A percentile compares a stretch with the other conserved stretches of the same genome.
Evolutionary conservation across 306 rosid genomes (phyloP).

Genomic region (Psophocarpus tetragonolobus): DNA sequence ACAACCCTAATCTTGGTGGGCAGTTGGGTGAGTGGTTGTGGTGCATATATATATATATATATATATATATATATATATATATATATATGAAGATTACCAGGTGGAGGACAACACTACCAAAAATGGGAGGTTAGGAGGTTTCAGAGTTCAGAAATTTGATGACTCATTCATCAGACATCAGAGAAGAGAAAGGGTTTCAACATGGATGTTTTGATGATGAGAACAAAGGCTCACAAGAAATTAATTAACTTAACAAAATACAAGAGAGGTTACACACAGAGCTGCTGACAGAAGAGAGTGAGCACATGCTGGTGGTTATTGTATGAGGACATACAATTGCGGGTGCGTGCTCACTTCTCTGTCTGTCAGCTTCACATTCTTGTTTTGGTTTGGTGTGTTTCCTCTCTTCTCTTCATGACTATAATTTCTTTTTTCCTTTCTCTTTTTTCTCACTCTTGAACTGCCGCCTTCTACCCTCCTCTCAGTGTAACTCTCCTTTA

Average conservation of each 20-base stretch:
- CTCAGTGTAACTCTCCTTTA: background rate
- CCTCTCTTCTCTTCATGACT: background rate
- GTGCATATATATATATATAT: background rate
- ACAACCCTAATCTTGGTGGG: constrained; percentile 5
- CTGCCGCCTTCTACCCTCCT: too few relatives aligned
- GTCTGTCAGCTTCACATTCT: constrained; percentile 54
- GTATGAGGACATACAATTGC: constrained; percentile 58
- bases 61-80: background rate
- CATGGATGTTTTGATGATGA: background rate
- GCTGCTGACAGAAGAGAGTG: constrained; percentile 98
- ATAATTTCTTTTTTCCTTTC: too few relatives aligned
- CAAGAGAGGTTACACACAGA: constrained; percentile 26
- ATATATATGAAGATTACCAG: background rate
- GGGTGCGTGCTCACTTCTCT: constrained; percentile 74
- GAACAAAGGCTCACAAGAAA: background rate
- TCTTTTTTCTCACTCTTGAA: background rate
- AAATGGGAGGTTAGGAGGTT: constrained; percentile 29
- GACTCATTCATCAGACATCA: background rate
- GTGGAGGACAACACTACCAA: constrained; percentile 9
- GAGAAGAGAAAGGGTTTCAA: background rate
- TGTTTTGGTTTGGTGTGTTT: background rate
- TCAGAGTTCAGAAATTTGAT: background rate
- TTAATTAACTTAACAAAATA: background rate
- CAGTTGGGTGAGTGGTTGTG: background rate
- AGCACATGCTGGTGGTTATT: constrained; percentile 65